Conservation (phyloP, 768 basidiomycete species). For the Leccinum arenicola region DNA sequence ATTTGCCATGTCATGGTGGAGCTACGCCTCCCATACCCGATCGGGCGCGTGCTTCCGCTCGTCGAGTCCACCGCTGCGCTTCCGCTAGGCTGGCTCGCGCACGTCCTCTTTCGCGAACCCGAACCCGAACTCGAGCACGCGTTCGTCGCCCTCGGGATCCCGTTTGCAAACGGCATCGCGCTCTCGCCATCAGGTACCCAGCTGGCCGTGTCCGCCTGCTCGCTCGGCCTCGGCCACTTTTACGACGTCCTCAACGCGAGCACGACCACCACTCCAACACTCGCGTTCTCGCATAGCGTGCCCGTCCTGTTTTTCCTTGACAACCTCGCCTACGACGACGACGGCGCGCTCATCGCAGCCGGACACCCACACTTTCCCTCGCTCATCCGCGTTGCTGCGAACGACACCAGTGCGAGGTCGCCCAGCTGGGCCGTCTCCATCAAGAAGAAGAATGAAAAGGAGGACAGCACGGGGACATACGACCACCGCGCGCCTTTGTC, state of each 20-base stretch:
- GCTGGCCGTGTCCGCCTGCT: slow-evolving; percentile 58
- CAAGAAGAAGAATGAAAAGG: not conserved
- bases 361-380: slow-evolving; percentile 67
- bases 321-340: slow-evolving; percentile 55
- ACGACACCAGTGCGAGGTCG: slow-evolving; percentile 37
- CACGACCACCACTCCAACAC: slow-evolving; percentile 31
- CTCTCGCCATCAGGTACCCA: slow-evolving; percentile 48
- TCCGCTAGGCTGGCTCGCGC: slow-evolving; percentile 58
- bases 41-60: slow-evolving; percentile 52
- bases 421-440: slow-evolving; percentile 63
- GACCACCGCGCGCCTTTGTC: slow-evolving; percentile 50
- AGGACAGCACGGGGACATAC: slow-evolving; percentile 19
- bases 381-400: slow-evolving; percentile 43
- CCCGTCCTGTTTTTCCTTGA: slow-evolving; percentile 59
- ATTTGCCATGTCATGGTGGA: not conserved
- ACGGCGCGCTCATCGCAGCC: slow-evolving; percentile 49
- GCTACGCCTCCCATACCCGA: slow-evolving; percentile 35
- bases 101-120: slow-evolving; percentile 32
- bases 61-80: slow-evolving; percentile 54
- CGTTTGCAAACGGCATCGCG: slow-evolving; percentile 71
- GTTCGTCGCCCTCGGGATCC: slow-evolving; percentile 45
- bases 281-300: slow-evolving; percentile 39
- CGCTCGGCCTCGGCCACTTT: slow-evolving; percentile 44
- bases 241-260: slow-evolving; percentile 40
- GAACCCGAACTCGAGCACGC: slow-evolving; percentile 29